Evolutionary conservation across 148 eudicot species (phyloP), one percentile per base, ranked within the genome.

Genomic region (Pouteria glomerata): DNA sequence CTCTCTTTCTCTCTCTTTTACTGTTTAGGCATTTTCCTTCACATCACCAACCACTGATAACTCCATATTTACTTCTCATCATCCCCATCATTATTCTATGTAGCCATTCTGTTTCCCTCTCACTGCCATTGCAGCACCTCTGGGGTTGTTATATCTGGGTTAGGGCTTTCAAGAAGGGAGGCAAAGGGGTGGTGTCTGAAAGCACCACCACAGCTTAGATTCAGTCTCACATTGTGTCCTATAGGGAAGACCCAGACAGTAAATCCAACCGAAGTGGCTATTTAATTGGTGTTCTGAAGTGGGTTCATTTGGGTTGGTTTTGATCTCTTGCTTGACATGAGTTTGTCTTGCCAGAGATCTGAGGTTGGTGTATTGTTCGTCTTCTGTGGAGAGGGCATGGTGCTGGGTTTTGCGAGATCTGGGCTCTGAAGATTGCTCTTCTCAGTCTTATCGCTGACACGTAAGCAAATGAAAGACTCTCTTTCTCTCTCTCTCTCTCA

Each of bases 151-250:
- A 51, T 52, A 71, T 76, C 55, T 73, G 61, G 61, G 74, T 72
- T 77, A 69, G 79, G 77, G 70, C 72, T 78, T 66, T 73, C 35
- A n/a, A 23, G n/a, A 26, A 57, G 55, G 56, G 68, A 34, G 61
- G 30, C 31, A 59, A 61, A n/a, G 74, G 83, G 57, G 57, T 74
- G 86, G 79, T 79, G 81, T 26, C 71, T 64, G 81, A 79, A 74
- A 76, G 83, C 79, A 74, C 80, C 81, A 68, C 72, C 68, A 74
- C 77, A 82, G 78, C 83, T 85, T 79, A 79, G 85, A 81, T 79
- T 84, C 53, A 72, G 66, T 13, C 47, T 63, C 64, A 57, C 51
- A 68, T 76, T 69, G 57, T 24, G 39, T 51, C 6, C 39, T 24
- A 67, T 35, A 13, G 53, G 13, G 52, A 69, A 69, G 56, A 79